phyloP scores from a whole-genome alignment of 805 yeast species.

The Kuraishia piskuri region DNA sequence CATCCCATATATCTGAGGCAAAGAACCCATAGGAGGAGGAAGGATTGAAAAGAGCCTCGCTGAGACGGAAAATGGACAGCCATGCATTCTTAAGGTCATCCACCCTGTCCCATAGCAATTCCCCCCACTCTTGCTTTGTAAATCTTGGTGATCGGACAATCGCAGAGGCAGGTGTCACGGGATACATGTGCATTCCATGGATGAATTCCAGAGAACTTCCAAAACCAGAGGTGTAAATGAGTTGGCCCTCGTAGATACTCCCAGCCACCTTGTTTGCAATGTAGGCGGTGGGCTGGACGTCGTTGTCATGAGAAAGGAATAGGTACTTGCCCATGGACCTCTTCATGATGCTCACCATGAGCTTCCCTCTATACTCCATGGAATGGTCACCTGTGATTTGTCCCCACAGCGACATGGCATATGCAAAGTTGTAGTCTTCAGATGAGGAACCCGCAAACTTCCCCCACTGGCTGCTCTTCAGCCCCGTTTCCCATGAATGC shows the following conservation, averaged over 20 bases:
- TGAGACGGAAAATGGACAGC: slow-evolving; percentile 66
- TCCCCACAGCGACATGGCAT: slow-evolving; percentile 56
- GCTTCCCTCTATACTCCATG: slow-evolving; percentile 44
- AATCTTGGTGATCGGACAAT: slow-evolving; percentile 47
- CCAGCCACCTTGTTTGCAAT: slow-evolving; percentile 60
- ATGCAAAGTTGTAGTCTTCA: slow-evolving; percentile 60
- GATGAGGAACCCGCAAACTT: slow-evolving; percentile 65
- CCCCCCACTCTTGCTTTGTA: slow-evolving; percentile 61
- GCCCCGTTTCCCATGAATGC: slow-evolving; percentile 69
- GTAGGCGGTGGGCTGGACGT: slow-evolving; percentile 41
- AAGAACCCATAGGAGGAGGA: slow-evolving; percentile 53
- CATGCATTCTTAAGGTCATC: slow-evolving; percentile 49
- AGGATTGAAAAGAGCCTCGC: slow-evolving; percentile 71
- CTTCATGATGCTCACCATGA: slow-evolving; percentile 50
- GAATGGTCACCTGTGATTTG: slow-evolving; percentile 38
- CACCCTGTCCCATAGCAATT: slow-evolving; percentile 8
- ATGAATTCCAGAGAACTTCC: slow-evolving; percentile 60
- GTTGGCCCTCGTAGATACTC: slow-evolving; percentile 58
- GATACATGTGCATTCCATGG: slow-evolving; percentile 68
- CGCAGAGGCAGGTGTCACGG: slow-evolving; percentile 58
- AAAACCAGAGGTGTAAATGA: slow-evolving; percentile 63
- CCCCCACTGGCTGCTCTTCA: slow-evolving; percentile 62
- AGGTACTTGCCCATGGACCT: slow-evolving; percentile 42
- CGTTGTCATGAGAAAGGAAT: slow-evolving; percentile 40
- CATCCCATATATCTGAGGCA: slow-evolving; percentile 41